Conservation (phyloP, 2,329 filamentous ascomycete genomes). For the Cordyceps tenuipes region DNA sequence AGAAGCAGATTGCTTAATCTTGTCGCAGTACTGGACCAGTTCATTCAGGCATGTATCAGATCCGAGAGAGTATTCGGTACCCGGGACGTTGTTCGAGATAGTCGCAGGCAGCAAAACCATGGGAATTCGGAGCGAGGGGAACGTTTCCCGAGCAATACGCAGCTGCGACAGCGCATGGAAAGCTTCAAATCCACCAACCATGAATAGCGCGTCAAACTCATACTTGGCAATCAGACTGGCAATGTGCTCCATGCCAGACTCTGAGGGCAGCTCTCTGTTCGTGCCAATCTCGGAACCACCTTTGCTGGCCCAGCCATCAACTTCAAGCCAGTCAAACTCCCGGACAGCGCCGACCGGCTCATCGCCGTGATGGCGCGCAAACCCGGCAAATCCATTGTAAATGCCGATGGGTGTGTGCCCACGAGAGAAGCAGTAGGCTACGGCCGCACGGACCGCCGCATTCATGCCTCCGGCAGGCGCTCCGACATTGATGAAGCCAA, state of each 20-base stretch:
- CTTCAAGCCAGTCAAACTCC: slow-evolving; percentile 84
- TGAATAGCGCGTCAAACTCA: slow-evolving; percentile 83
- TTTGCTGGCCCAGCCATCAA: slow-evolving; percentile 90
- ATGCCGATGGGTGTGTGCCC: slow-evolving; percentile 92
- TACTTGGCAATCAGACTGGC: slow-evolving; percentile 78
- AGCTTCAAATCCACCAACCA: slow-evolving; percentile 92
- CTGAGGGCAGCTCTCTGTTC: slow-evolving; percentile 83
- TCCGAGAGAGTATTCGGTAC: slow-evolving; percentile 92
- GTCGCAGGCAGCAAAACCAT: slow-evolving; percentile 91
- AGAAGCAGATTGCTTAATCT: slow-evolving; percentile 93
- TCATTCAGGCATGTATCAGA: slow-evolving; percentile 97
- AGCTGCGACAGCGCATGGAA: slow-evolving; percentile 89
- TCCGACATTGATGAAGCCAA: slow-evolving; percentile 94
- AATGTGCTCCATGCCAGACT: slow-evolving; percentile 73
- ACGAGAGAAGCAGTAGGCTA: slow-evolving; percentile 82
- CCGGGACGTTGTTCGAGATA: slow-evolving; percentile 96
- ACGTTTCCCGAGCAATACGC: slow-evolving; percentile 68
- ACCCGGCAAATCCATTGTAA: slow-evolving; percentile 92
- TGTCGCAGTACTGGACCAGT: slow-evolving; percentile 89
- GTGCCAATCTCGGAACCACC: slow-evolving; percentile 97
- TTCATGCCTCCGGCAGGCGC: slow-evolving; percentile 98
- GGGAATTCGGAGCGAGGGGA: slow-evolving; percentile 82
- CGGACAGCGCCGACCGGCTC: slow-evolving; percentile 74
- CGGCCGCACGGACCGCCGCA: slow-evolving; percentile 84
- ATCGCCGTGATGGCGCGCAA: slow-evolving; percentile 84